phyloP scores from a whole-genome alignment of 2,329 filamentous ascomycete species.

The Fusarium siculi region DNA sequence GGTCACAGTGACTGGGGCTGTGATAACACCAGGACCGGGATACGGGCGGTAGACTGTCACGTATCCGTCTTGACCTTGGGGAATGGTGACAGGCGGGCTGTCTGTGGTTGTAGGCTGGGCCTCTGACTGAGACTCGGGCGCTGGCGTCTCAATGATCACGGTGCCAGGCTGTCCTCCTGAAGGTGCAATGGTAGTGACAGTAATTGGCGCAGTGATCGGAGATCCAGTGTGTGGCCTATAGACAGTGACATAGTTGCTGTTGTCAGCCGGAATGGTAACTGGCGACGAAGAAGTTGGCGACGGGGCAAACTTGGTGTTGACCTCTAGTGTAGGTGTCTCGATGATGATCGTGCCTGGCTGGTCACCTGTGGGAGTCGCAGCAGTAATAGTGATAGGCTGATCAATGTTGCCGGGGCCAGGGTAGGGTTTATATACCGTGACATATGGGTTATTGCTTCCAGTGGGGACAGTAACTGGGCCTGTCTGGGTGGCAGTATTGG shows the following conservation, averaged over 20 bases:
- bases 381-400: slow-evolving; percentile 28
- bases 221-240: slow-evolving; percentile 24
- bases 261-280: slow-evolving; percentile 6
- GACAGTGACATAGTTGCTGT: slow-evolving; percentile 23
- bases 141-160: slow-evolving; percentile 32
- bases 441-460: slow-evolving; percentile 16
- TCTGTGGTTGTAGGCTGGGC: neutral
- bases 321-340: slow-evolving; percentile 22
- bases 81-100: slow-evolving; percentile 18
- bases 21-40: slow-evolving; percentile 22
- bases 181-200: slow-evolving; percentile 34
- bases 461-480: slow-evolving; percentile 20
- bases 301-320: slow-evolving; percentile 27
- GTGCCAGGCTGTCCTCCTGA: slow-evolving; percentile 31
- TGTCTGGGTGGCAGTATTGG: slow-evolving; percentile 20
- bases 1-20: slow-evolving; percentile 22
- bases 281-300: neutral
- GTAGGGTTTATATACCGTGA: slow-evolving; percentile 31
- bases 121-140: neutral
- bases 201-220: slow-evolving; percentile 27
- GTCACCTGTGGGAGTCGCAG: slow-evolving; percentile 12
- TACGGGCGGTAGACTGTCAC: slow-evolving; percentile 27
- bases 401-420: slow-evolving; percentile 31
- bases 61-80: slow-evolving; percentile 29
- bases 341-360: slow-evolving; percentile 32